A percentile compares a stretch with the other conserved stretches of the same genome.
These are phyloP conservation scores for Melastoma candidum DNA, from an alignment of 441 rosid species.

Conservation along the genomic window DNA sequence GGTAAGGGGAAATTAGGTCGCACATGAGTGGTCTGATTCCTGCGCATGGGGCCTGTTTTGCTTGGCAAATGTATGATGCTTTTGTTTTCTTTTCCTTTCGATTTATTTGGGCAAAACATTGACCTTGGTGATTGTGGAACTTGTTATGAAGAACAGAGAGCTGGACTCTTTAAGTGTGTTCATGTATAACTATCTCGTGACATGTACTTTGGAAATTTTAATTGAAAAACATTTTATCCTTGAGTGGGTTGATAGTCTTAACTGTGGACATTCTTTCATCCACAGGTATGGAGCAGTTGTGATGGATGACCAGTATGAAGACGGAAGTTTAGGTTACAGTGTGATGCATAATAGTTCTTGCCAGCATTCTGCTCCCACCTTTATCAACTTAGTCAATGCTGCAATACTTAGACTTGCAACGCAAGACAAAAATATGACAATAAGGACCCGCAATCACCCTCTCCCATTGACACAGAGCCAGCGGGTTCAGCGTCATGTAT, in stretches of 20 bases:
- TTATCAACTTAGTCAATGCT: slow-evolving; percentile 80
- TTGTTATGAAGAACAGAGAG: no score
- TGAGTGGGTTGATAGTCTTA: no score
- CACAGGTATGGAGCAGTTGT: slow-evolving; percentile 91
- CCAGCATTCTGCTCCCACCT: slow-evolving; percentile 94
- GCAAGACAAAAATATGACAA: slow-evolving; percentile 66
- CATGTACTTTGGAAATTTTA: no score
- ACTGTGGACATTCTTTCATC: slow-evolving; percentile 9
- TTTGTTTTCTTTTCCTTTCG: no score
- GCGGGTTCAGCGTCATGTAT: slow-evolving; percentile 71
- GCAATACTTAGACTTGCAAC: slow-evolving; percentile 91
- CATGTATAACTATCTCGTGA: background rate
- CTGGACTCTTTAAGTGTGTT: no score
- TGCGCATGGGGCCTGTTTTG: no score
- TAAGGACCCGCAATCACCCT: slow-evolving; percentile 82
- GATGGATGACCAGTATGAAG: slow-evolving; percentile 75
- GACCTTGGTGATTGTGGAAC: no score
- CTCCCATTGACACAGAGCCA: slow-evolving; percentile 84
- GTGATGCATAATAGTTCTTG: slow-evolving; percentile 83
- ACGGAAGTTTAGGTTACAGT: slow-evolving; percentile 90
- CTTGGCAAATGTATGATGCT: no score
- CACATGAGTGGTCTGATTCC: no score
- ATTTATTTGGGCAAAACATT: no score
- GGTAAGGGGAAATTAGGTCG: no score
- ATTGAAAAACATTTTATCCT: no score